A percentile compares a stretch with the other conserved stretches of the same genome.
These are phyloP conservation scores for Spinacia oleracea DNA, from an alignment of 179 eudicot species.

Conservation along the genomic window DNA sequence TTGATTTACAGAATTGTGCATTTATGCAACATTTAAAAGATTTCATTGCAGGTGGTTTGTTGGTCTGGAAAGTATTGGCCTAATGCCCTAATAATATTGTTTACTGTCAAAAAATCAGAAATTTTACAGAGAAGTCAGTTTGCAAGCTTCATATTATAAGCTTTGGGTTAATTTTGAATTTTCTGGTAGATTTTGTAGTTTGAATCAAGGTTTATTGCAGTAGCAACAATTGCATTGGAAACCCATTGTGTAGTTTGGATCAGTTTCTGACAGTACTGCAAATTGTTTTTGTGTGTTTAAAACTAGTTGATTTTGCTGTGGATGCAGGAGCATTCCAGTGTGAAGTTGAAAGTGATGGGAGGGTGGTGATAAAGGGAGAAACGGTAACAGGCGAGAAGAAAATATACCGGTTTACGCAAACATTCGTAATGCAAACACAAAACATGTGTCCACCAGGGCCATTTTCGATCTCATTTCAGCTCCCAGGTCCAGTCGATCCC, in stretches of 20 bases:
- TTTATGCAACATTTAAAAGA: neutral
- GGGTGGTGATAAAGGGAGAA: conserved; percentile 57
- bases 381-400: conserved; percentile 44
- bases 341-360: conserved; percentile 81
- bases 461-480: conserved; percentile 54
- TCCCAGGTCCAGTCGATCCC: conserved; percentile 83
- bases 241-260: neutral
- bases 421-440: conserved; percentile 49
- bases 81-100: neutral
- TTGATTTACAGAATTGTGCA: neutral
- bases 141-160: neutral
- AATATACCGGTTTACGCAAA: conserved; percentile 36
- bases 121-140: too few species aligned
- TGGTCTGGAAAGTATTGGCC: neutral
- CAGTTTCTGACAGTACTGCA: neutral
- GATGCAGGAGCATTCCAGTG: conserved; percentile 80
- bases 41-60: neutral
- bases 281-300: neutral
- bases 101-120: neutral
- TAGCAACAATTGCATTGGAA: neutral
- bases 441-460: conserved; percentile 61
- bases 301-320: conserved; percentile 12
- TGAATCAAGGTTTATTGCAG: neutral
- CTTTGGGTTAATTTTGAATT: neutral
- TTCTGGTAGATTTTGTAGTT: neutral